These are phyloP conservation scores for Aphanomyces cochlioides DNA, from an alignment of 352 stramenopile genomes.

Conservation along the genomic window DNA sequence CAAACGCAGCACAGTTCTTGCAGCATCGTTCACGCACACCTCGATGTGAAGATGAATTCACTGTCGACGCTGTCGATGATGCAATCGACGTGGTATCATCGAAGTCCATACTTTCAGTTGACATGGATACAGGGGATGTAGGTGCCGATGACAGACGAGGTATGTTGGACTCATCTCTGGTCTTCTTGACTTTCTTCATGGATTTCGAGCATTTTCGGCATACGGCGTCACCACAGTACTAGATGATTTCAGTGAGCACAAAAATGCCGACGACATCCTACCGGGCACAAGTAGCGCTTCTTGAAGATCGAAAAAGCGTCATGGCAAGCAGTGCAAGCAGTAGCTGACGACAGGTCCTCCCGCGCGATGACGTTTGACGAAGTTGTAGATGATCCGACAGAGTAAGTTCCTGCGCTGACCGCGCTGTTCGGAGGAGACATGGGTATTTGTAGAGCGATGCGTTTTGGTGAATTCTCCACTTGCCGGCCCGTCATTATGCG, in stretches of 20 bases:
- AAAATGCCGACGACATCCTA: constrained; percentile 2
- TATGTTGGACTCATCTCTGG: background rate
- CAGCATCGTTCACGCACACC: constrained; percentile 24
- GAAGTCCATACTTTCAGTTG: constrained; percentile 4
- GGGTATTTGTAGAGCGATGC: constrained; percentile 8
- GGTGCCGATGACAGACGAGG: background rate
- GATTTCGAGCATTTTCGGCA: constrained; percentile 25
- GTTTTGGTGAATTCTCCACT: background rate
- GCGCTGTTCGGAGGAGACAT: background rate
- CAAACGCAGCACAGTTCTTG: constrained; percentile 16
- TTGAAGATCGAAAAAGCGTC: constrained; percentile 26
- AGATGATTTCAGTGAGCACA: background rate
- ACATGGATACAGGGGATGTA: constrained; percentile 1
- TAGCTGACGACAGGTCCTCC: background rate
- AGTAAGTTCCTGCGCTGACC: background rate
- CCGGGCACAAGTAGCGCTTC: constrained; percentile 16
- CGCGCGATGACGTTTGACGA: background rate
- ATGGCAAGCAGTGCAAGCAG: constrained; percentile 1
- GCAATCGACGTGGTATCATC: constrained; percentile 16
- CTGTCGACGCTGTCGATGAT: constrained; percentile 12
- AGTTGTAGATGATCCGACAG: background rate
- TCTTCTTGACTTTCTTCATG: background rate
- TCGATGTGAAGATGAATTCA: constrained; percentile 2
- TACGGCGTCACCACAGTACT: constrained; percentile 26
- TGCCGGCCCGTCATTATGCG: too few species aligned